Conservation (phyloP, 768 basidiomycete species). For the Tubosaeta brunneosetosa region DNA sequence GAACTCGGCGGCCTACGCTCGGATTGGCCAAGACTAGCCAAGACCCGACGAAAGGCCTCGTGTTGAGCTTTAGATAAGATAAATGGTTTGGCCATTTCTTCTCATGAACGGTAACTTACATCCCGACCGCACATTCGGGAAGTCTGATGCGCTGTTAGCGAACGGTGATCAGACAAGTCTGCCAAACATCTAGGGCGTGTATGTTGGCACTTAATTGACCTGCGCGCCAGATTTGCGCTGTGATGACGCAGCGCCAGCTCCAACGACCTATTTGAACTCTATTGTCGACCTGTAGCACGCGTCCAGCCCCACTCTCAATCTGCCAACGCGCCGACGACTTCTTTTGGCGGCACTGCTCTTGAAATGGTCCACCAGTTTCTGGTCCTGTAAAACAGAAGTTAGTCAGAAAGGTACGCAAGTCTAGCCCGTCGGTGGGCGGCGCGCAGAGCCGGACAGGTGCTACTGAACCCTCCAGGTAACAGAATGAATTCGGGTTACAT, state of each 20-base stretch:
- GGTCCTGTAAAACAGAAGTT: background rate
- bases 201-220: background rate
- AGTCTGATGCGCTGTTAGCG: background rate
- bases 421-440: background rate
- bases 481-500: background rate
- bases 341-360: background rate
- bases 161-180: background rate
- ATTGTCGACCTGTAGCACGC: background rate
- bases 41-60: background rate
- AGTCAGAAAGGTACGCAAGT: background rate
- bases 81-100: background rate
- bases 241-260: background rate
- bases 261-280: background rate
- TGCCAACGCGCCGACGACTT: background rate
- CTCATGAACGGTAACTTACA: background rate
- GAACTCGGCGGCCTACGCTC: background rate
- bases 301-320: background rate
- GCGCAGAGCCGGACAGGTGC: background rate
- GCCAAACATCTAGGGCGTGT: background rate
- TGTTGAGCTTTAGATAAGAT: background rate
- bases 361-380: background rate
- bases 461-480: background rate
- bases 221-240: background rate
- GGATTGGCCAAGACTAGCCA: background rate
- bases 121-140: background rate